phyloP scores from a whole-genome alignment of 1,284 basidiomycete species.

The Ceratorhiza oryzae-sativae region DNA sequence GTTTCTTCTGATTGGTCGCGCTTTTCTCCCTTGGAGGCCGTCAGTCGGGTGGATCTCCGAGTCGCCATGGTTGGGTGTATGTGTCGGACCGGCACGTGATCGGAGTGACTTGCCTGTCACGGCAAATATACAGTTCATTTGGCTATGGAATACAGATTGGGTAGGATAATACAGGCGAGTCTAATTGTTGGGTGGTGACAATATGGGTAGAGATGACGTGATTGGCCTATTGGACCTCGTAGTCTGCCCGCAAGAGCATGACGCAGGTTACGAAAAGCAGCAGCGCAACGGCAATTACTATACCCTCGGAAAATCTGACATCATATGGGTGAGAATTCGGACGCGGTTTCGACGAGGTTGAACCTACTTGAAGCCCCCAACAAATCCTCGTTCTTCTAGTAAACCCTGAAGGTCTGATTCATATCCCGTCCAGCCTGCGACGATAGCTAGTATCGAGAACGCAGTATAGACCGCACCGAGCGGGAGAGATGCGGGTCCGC shows the following conservation, averaged over 20 bases:
- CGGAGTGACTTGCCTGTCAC: background rate
- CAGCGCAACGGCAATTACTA: slow-evolving; percentile 10
- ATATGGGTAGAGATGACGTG: background rate
- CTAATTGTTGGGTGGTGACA: background rate
- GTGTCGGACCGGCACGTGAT: background rate
- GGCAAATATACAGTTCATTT: background rate
- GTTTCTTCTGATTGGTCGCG: slow-evolving; percentile 1
- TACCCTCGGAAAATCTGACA: slow-evolving; percentile 5
- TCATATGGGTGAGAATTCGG: background rate
- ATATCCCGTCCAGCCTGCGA: slow-evolving; percentile 11
- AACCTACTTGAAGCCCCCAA: slow-evolving; percentile 16
- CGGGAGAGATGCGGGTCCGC: background rate
- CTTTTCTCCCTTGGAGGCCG: slow-evolving; percentile 7
- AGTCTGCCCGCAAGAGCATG: slow-evolving; percentile 1
- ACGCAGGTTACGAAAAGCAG: slow-evolving; percentile 20
- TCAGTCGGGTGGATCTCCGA: slow-evolving; percentile 19
- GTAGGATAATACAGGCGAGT: background rate
- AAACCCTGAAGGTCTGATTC: slow-evolving; percentile 18
- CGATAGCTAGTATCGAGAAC: slow-evolving; percentile 8
- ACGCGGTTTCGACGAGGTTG: background rate
- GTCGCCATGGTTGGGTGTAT: slow-evolving; percentile 15
- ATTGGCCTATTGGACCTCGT: background rate
- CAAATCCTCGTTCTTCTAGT: slow-evolving; percentile 9
- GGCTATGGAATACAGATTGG: background rate
- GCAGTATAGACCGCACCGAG: background rate